Conservation (phyloP, 805 yeast genomes). For the Kodamaea nitidulidarum region DNA sequence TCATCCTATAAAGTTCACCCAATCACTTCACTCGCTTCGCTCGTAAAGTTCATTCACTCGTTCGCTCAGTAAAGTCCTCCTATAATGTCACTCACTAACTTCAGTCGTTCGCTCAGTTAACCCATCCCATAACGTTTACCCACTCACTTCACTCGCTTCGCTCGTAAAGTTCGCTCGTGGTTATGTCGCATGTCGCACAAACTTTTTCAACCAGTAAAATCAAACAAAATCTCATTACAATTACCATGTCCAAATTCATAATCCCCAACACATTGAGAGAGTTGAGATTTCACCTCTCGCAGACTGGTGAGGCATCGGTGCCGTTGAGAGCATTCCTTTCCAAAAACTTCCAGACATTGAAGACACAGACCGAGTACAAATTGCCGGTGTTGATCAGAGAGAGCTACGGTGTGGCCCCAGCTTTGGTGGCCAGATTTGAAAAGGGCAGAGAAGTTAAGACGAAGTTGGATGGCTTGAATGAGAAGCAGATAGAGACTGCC, state of each 20-base stretch:
- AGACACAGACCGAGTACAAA: slow-evolving; percentile 51
- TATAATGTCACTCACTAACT: no score
- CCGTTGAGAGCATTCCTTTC: slow-evolving; percentile 63
- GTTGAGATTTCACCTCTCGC: slow-evolving; percentile 77
- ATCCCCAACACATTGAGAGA: slow-evolving; percentile 64
- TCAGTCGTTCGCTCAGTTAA: no score
- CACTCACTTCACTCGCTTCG: not conserved
- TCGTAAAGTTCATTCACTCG: no score
- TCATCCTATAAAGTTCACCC: no score
- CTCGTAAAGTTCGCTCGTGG: not conserved
- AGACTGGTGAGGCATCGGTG: slow-evolving; percentile 67
- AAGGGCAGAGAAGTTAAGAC: slow-evolving; percentile 49
- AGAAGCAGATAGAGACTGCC: slow-evolving; percentile 40
- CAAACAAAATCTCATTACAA: slow-evolving; percentile 6
- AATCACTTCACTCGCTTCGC: no score
- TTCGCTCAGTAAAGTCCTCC: no score
- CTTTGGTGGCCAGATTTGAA: slow-evolving; percentile 69
- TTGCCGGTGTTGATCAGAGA: slow-evolving; percentile 79
- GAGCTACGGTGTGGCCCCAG: slow-evolving; percentile 67
- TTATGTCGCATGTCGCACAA: not conserved
- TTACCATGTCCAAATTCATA: slow-evolving; percentile 38
- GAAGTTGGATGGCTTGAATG: slow-evolving; percentile 46
- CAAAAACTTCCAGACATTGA: slow-evolving; percentile 61
- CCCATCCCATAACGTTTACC: not conserved
- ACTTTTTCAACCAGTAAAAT: slow-evolving; percentile 11